Evolutionary conservation across 495 filamentous ascomycete genomes (phyloP).

Genomic region (Neurospora tetrasperma): DNA sequence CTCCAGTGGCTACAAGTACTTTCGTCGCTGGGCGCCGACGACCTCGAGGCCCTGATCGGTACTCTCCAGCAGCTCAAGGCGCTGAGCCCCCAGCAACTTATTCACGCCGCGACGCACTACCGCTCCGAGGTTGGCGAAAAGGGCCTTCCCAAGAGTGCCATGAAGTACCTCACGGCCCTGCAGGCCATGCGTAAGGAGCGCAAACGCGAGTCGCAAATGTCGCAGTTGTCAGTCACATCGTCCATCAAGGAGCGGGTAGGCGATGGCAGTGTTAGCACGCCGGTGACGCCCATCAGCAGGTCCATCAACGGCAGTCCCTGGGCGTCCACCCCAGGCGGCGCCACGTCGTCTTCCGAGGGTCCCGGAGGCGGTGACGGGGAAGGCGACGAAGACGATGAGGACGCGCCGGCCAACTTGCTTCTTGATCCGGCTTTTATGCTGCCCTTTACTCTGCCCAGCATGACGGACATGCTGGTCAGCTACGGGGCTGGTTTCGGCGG

Average conservation of each 20-base stretch:
- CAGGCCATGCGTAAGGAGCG: slow-evolving; percentile 51
- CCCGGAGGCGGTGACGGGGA: slow-evolving; percentile 11
- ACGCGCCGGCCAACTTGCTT: slow-evolving; percentile 58
- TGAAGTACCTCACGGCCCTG: slow-evolving; percentile 75
- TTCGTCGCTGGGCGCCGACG: slow-evolving; percentile 80
- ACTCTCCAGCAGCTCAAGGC: slow-evolving; percentile 82
- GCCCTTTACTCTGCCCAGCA: slow-evolving; percentile 87
- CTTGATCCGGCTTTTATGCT: slow-evolving; percentile 87
- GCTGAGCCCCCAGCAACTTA: slow-evolving; percentile 77
- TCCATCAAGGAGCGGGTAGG: slow-evolving; percentile 19
- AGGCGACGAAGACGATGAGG: slow-evolving; percentile 44
- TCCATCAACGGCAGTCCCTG: slow-evolving; percentile 16
- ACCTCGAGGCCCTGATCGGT: slow-evolving; percentile 70
- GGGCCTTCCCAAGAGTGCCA: slow-evolving; percentile 70
- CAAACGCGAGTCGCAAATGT: slow-evolving; percentile 19
- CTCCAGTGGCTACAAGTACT: slow-evolving; percentile 98
- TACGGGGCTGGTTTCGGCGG: slow-evolving; percentile 94
- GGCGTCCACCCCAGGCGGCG: slow-evolving; percentile 23
- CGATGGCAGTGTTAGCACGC: slow-evolving; percentile 2
- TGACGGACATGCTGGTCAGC: slow-evolving; percentile 91
- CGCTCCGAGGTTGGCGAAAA: slow-evolving; percentile 93
- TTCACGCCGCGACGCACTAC: slow-evolving; percentile 88
- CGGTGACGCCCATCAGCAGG: neutral
- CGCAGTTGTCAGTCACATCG: slow-evolving; percentile 17
- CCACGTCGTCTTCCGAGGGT: slow-evolving; percentile 9